Evolutionary conservation across 768 basidiomycete species (phyloP), one percentile per base, ranked within the genome.

Genomic region (Leucosporidium yakuticum): DNA sequence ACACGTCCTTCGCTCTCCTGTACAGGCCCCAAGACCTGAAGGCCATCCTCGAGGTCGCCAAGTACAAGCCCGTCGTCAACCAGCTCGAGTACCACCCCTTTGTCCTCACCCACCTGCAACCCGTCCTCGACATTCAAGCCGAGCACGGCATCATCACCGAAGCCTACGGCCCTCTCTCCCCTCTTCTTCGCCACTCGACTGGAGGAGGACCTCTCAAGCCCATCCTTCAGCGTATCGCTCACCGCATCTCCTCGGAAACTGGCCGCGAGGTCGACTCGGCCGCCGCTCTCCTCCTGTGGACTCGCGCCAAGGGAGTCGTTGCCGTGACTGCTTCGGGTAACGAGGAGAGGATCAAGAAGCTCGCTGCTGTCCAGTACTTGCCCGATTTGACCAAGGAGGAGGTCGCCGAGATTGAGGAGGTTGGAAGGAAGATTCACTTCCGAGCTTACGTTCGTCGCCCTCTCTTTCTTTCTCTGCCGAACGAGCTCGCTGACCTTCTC

Each of bases 31-130:
- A 76, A 47, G 77, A 77, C 56, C 36, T 76, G 2, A 67, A 76
- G 55, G 73, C 58, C 59, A 50, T 77, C 4, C 31, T 77, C 29
- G 63, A 69, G 49, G 72, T 34, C 7, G 51, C 51, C 60, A 76
- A 74, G 73, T 69, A 77, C 77, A 77, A 76, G 68, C 78, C 78
- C 4, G 77, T 75, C 44, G 68, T 74, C 31, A 77, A 79, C 73
- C 78, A 71, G 60, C 57, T 77, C 61, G 77, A 77, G 61, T 78
- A 75, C 72, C 78, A 79, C 73, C 78, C 78, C 21, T 77, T 54
- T 14, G 53, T 78, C 39, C 67, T 79, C 32, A 60, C 53, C 0
- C 76, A 77, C 67, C 67, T 79, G 39, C 69, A 77, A 20, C 75
- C 75, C 3, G 63, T 78, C 25, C 61, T 78, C 21, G 61, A 70